Evolutionary conservation across 225 moss, liverwort and hornwort species (phyloP).

Genomic region (Physcomitrium patens): DNA sequence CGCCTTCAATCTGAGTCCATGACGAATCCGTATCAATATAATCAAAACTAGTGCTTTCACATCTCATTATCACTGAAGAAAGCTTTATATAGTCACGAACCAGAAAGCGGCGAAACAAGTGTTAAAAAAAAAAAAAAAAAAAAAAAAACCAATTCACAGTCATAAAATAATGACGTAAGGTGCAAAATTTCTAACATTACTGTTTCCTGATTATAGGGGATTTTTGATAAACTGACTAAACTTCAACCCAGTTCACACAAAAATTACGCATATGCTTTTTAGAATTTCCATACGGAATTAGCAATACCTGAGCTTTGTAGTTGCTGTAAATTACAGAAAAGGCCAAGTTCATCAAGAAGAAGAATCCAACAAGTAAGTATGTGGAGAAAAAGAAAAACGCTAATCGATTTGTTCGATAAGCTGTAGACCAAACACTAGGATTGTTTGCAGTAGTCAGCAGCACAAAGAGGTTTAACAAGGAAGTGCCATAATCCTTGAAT

Average conservation of each 20-base stretch:
- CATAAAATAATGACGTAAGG: neutral
- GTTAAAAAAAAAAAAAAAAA: neutral
- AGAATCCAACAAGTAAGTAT: constrained; percentile 67
- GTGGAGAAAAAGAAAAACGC: constrained; percentile 72
- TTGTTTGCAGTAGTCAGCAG: constrained; percentile 79
- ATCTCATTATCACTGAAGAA: constrained; percentile 1
- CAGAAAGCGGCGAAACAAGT: neutral
- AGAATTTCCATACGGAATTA: neutral
- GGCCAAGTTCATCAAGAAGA: constrained; percentile 70
- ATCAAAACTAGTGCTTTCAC: neutral
- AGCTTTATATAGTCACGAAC: neutral
- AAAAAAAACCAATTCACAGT: neutral
- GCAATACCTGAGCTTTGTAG: constrained; percentile 75
- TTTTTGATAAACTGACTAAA: neutral
- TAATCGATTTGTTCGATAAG: constrained; percentile 52
- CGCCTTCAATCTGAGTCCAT: constrained; percentile 1
- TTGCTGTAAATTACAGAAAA: constrained; percentile 75
- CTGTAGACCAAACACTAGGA: constrained; percentile 71
- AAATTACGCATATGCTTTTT: neutral
- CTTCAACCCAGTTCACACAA: neutral
- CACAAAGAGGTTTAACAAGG: constrained; percentile 64
- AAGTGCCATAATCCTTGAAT: constrained; percentile 64
- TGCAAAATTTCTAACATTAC: neutral
- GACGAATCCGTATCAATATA: neutral
- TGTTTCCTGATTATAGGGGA: neutral